Evolutionary conservation across 345 rosid species (phyloP), one percentile per base, ranked within the genome.

Genomic region (Acer yangbiense): DNA sequence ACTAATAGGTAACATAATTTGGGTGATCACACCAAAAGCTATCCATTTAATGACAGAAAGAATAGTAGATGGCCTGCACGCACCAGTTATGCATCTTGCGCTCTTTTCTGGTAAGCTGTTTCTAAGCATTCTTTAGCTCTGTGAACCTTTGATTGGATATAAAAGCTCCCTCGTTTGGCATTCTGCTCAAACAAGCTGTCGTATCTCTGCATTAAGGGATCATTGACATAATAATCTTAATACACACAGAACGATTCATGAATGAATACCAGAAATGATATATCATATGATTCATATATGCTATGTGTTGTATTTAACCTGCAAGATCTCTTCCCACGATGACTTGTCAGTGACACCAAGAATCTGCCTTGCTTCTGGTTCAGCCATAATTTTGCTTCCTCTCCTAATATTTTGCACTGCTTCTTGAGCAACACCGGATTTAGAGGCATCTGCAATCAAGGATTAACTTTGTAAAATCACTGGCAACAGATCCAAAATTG

Each of bases 121-220:
- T 92, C 93, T 78, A 90, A 82, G 80, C 93, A 88, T 85, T 90
- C 92, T 73, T 90, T 92, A 48, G 94, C 92, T 73, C 89, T 79
- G 72, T 85, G 90, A 75, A 89, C 91, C 83, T 92, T 92, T 16
- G 93, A 90, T 69, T 92, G 97, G 29, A 92, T 75, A 82, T 92
- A 90, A 76, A 91, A 92, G 81, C 90, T 89, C 39, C 93, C 91
- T 17, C 75, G 87, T 79, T 89, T 86, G 0, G 90, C 87, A 67
- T 90, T 92, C 46, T 78, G 87, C 76, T 90, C 90, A 13, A 92
- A 92, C 75, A 92, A 74, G 9, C 60, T 73, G 75, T 92, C 84
- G n/a, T 92, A 87, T 80, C 81, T 88, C 94, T 90, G 87, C 84
- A 80, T 4, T 57, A 29, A 67, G 63, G 71, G n/a, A 50, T 63